These are phyloP conservation scores for Trypanosoma congolense DNA, from an alignment of 208 protist species.

Conservation along the genomic window DNA sequence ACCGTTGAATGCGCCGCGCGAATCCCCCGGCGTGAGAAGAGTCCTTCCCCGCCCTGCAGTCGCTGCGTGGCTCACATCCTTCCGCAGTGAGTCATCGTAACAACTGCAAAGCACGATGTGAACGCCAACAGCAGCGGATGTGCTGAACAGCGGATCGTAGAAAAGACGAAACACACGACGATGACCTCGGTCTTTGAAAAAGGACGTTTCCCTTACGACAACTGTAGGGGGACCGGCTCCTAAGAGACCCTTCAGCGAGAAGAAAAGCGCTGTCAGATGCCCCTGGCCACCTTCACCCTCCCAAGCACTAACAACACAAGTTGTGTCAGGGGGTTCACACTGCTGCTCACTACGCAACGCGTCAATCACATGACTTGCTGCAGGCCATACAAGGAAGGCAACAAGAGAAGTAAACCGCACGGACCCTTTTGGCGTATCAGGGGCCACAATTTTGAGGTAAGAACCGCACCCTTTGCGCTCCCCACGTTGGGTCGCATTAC, in stretches of 20 bases:
- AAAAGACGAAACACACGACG: conserved; percentile 46
- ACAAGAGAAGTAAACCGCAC: conserved; percentile 18
- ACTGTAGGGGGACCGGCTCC: not conserved
- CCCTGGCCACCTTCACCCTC: conserved; percentile 13
- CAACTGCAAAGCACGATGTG: conserved; percentile 33
- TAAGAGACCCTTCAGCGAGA: conserved; percentile 31
- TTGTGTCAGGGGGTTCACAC: conserved; percentile 10
- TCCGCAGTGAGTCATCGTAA: conserved; percentile 19
- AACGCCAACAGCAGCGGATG: conserved; percentile 9
- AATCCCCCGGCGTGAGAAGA: conserved; percentile 11
- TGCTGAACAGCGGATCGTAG: conserved; percentile 34
- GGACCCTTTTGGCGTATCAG: conserved; percentile 5
- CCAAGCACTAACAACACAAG: conserved; percentile 44
- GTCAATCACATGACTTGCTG: not conserved
- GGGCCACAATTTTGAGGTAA: conserved; percentile 48
- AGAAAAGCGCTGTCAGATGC: conserved; percentile 35
- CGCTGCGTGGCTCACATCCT: conserved; percentile 3
- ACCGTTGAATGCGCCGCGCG: conserved; percentile 12
- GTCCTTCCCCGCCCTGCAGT: conserved; percentile 8
- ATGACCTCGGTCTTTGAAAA: conserved; percentile 22
- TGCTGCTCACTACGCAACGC: not conserved
- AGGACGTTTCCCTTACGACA: conserved; percentile 15
- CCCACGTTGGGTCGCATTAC: conserved; percentile 55
- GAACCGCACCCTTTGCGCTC: conserved; percentile 27
- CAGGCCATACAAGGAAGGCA: conserved; percentile 19